Evolutionary conservation across 2,329 filamentous ascomycete genomes (phyloP).

Genomic region (Epicoccum sorghinum): DNA sequence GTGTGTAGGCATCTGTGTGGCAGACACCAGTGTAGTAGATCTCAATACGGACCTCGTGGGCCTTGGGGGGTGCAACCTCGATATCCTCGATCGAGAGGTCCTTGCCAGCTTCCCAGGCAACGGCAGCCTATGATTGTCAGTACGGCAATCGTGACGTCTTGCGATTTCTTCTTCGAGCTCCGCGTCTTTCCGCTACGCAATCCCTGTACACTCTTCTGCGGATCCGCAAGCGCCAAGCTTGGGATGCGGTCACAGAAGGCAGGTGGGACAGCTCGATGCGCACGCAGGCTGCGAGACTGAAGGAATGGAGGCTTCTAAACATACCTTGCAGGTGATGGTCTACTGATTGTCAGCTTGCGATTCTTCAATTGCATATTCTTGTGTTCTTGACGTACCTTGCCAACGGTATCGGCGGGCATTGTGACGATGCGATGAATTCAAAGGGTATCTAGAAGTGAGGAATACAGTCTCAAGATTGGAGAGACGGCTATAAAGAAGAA

Average conservation of each 20-base stretch:
- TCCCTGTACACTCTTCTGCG: conserved; percentile 23
- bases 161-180: background rate
- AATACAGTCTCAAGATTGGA: conserved; percentile 9
- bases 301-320: conserved; percentile 27
- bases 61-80: conserved; percentile 86
- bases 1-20: conserved; percentile 80
- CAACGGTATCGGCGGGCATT: conserved; percentile 17
- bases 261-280: conserved; percentile 11
- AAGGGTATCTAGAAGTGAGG: conserved; percentile 23
- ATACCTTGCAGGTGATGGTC: conserved; percentile 86
- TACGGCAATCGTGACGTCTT: background rate
- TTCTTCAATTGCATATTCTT: background rate
- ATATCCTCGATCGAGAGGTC: conserved; percentile 88
- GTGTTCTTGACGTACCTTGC: conserved; percentile 14
- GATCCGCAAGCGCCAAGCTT: conserved; percentile 36
- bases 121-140: conserved; percentile 69
- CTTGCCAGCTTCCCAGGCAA: conserved; percentile 96
- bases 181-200: conserved; percentile 13
- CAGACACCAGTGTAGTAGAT: conserved; percentile 98
- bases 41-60: conserved; percentile 95
- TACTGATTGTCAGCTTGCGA: conserved; percentile 48
- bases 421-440: conserved; percentile 15
- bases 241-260: conserved; percentile 12
- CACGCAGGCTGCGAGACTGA: conserved; percentile 69
- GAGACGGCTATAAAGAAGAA: conserved; percentile 15